Conservation (phyloP, 352 stramenopile species). For the Globisporangium nodosum region DNA sequence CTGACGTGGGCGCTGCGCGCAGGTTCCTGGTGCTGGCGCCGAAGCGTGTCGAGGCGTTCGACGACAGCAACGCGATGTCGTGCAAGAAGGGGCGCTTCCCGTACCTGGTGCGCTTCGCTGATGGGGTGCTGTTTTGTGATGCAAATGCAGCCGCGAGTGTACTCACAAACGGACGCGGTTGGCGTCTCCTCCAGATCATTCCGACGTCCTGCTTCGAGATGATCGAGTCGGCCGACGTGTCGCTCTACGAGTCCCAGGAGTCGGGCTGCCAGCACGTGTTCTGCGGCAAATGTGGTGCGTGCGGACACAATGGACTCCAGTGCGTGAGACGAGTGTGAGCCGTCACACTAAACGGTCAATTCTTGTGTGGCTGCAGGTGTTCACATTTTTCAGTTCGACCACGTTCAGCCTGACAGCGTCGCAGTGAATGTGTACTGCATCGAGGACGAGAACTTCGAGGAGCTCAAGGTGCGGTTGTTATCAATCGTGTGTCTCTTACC, state of each 20-base stretch:
- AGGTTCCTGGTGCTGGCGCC: constrained; percentile 74
- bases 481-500: too few species aligned
- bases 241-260: constrained; percentile 65
- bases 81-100: constrained; percentile 82
- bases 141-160: not conserved
- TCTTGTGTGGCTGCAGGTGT: constrained; percentile 30
- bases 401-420: constrained; percentile 56
- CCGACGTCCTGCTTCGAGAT: constrained; percentile 78
- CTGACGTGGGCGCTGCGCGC: constrained; percentile 6
- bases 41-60: constrained; percentile 72
- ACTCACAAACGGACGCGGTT: not conserved
- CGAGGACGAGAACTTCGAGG: constrained; percentile 77
- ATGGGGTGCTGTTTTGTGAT: too few species aligned
- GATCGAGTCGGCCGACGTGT: constrained; percentile 55
- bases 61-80: constrained; percentile 77
- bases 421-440: constrained; percentile 81
- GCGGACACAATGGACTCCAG: not conserved
- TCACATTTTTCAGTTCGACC: constrained; percentile 84
- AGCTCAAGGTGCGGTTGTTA: constrained; percentile 51
- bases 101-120: constrained; percentile 37
- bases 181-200: constrained; percentile 32
- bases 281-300: constrained; percentile 68
- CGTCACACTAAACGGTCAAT: not conserved
- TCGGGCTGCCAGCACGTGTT: constrained; percentile 74
- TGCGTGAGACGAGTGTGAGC: too few species aligned